Percentiles rank a stretch among this genome's conserved stretches.
Evolutionary conservation across 371 early-diverging fungal genomes (phyloP).

Genomic region (Haplosporangium sp.): DNA sequence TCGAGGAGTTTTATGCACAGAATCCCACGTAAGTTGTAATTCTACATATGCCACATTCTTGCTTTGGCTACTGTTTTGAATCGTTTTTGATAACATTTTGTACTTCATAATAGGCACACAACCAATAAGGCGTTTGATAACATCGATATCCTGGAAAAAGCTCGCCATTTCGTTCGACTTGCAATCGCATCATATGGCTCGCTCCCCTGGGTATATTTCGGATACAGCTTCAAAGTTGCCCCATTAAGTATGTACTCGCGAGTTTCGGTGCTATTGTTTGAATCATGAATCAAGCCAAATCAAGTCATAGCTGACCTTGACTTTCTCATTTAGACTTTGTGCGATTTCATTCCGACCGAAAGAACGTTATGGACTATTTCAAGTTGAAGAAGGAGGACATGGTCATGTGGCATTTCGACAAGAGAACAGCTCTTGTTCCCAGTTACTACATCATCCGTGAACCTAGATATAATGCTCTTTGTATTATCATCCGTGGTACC

Average conservation of each 20-base stretch:
- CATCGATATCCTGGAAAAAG: constrained; percentile 59
- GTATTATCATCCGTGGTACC: constrained; percentile 87
- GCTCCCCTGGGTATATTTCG: constrained; percentile 54
- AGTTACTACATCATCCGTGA: constrained; percentile 85
- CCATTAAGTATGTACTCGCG: constrained; percentile 32
- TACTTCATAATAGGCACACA: constrained; percentile 30
- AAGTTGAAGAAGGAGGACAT: constrained; percentile 77
- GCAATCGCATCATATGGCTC: constrained; percentile 70
- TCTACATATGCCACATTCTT: neutral
- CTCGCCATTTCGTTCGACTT: constrained; percentile 67
- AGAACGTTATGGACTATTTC: constrained; percentile 78
- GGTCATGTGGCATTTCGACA: constrained; percentile 80
- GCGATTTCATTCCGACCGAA: constrained; percentile 77
- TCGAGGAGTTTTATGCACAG: constrained; percentile 42
- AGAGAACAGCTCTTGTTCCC: constrained; percentile 79
- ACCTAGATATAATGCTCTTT: constrained; percentile 73
- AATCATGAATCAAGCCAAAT: neutral
- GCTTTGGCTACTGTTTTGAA: neutral
- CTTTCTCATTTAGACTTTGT: constrained; percentile 68
- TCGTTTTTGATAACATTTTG: too few relatives aligned
- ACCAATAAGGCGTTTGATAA: constrained; percentile 48
- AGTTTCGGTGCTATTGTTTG: neutral
- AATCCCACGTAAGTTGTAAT: constrained; percentile 39
- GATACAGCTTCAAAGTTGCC: constrained; percentile 54
- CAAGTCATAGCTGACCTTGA: constrained; percentile 12